phyloP scores from a whole-genome alignment of 129 eudicot species.

The Chrysanthemum makinoi region DNA sequence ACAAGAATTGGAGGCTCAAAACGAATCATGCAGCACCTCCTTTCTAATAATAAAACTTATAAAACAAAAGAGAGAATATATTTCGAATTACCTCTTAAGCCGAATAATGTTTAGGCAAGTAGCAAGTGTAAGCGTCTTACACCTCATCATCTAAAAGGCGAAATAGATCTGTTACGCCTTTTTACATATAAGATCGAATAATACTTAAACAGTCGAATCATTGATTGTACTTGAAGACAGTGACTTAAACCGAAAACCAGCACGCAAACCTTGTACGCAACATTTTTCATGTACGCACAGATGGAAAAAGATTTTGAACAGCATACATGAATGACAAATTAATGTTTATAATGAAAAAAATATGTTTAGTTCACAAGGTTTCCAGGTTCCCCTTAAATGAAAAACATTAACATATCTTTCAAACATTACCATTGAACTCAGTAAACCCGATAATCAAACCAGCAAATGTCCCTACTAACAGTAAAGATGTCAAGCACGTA shows the following conservation, averaged over 20 bases:
- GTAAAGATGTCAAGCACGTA: no score
- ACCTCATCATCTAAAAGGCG: background rate
- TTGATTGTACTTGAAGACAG: background rate
- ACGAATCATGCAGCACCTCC: background rate
- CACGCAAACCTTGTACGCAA: background rate
- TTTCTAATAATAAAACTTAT: background rate
- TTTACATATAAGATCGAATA: background rate
- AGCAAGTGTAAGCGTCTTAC: background rate
- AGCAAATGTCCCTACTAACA: no score
- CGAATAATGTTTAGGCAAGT: constrained; percentile 6
- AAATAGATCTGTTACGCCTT: background rate
- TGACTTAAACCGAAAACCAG: background rate
- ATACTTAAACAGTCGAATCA: background rate
- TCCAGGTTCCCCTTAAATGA: no score
- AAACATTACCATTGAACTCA: no score
- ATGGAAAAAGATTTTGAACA: background rate
- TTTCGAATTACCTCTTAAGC: no score
- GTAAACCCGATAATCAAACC: no score
- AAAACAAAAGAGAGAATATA: background rate
- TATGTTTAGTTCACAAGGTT: no score
- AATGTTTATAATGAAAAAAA: no score
- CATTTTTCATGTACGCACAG: background rate
- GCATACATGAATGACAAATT: no score
- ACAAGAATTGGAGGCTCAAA: background rate
- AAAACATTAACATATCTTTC: no score